These are phyloP conservation scores for Cyanidioschyzon merolae DNA, from an alignment of 23 red algal species.

Conservation along the genomic window DNA sequence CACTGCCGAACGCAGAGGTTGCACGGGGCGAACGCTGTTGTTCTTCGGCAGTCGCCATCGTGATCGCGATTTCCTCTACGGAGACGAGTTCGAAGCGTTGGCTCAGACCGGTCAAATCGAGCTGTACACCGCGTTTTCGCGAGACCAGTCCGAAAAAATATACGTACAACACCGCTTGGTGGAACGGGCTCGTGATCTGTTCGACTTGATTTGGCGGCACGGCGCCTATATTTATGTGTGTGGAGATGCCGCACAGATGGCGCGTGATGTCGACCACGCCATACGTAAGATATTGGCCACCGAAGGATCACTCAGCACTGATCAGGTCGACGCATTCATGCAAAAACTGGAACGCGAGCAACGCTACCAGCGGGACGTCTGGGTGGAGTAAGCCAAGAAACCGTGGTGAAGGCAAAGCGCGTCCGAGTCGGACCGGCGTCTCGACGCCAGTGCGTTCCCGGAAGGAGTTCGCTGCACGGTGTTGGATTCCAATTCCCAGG, in stretches of 20 bases:
- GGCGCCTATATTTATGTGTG: conserved; percentile 78
- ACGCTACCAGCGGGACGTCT: conserved; percentile 92
- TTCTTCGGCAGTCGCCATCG: conserved; percentile 86
- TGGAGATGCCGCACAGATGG: conserved; percentile 82
- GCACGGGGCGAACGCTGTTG: conserved; percentile 26
- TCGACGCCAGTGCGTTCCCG: too few relatives aligned
- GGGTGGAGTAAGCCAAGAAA: conserved; percentile 39
- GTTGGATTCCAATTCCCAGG: too few relatives aligned
- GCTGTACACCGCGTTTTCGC: conserved; percentile 73
- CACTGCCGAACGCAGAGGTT: conserved; percentile 37
- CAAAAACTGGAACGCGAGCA: conserved; percentile 28
- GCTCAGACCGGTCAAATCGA: conserved; percentile 28
- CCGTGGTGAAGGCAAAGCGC: too few relatives aligned
- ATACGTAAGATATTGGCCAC: conserved; percentile 31
- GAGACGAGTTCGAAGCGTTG: conserved; percentile 19
- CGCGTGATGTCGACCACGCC: conserved; percentile 65
- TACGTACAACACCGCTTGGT: conserved; percentile 41
- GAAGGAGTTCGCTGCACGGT: too few relatives aligned
- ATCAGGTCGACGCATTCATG: conserved; percentile 42
- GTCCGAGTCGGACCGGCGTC: too few relatives aligned
- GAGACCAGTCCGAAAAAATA: conserved; percentile 42
- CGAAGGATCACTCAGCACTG: conserved; percentile 4
- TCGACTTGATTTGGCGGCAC: conserved; percentile 41
- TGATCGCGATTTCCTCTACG: conserved; percentile 78
- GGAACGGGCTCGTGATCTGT: conserved; percentile 30